Evolutionary conservation across 805 yeast genomes (phyloP), one percentile per base, ranked within the genome.

Genomic region (Helenozyma baotianmanensis): DNA sequence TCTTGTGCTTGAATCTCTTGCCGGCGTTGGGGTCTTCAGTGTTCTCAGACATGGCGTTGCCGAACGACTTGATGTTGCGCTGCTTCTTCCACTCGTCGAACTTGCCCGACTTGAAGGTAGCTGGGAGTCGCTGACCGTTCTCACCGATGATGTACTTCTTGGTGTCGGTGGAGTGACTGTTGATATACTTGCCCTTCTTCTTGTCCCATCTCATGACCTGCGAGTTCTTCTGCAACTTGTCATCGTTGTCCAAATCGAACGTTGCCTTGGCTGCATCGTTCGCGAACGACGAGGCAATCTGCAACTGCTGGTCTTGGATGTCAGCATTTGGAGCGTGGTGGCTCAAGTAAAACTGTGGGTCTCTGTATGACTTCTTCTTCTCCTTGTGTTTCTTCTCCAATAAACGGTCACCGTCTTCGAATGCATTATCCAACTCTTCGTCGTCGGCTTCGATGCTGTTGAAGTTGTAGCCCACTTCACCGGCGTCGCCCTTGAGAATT

Each of bases 141-240:
- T 92, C 99, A 41, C 97, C 95, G 43, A 87, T 81, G 50, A 92
- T 92, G 60, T 72, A 90, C 62, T 86, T 89, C 61, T 81, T 76
- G 17, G 45, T 39, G 51, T 86, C 95, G 14, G 80, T 67, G 42
- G 92, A 85, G 50, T 75, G 80, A 13, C 85, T 70, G 56, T 85
- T 85, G 53, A 89, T 74, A 59, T 85, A 90, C 45, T 87, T 87
- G 51, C 94, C 92, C 59, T 84, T 82, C 74, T 87, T 86, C 60
- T 76, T 84, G 62, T 90, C 97, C 98, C 98, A 90, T 54, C 76
- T 74, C 72, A 83, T 80, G 14, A 80, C 78, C 53, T 82, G 89
- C 39, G 72, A 78, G 56, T 82, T 80, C 30, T 63, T 74, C 51
- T 74, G 80, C 27, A 78, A 72, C 47, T 80, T 83, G 41, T 88